These are phyloP conservation scores for Bipolaris zeicola DNA, from an alignment of 2,329 filamentous ascomycete species.

Conservation along the genomic window DNA sequence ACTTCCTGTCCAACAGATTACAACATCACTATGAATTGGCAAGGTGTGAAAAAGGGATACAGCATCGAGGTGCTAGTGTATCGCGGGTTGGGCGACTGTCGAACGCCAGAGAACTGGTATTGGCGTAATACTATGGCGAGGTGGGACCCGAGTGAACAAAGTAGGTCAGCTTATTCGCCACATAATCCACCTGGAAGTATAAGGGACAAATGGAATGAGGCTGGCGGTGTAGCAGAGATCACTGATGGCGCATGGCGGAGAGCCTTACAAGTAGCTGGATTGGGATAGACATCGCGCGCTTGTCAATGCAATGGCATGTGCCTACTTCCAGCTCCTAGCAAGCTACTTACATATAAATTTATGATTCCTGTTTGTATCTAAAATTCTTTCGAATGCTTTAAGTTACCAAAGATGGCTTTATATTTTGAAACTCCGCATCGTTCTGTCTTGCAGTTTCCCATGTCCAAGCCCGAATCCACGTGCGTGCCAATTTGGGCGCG, in stretches of 20 bases:
- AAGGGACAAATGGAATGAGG: constrained; percentile 26
- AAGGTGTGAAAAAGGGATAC: constrained; percentile 19
- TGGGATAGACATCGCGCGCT: not conserved
- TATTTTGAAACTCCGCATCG: too few species aligned
- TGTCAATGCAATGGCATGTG: not conserved
- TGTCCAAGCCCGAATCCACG: too few species aligned
- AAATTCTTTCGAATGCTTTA: too few species aligned
- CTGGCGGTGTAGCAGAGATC: constrained; percentile 9
- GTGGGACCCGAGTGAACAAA: not conserved
- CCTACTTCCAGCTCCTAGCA: not conserved
- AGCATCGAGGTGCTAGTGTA: constrained; percentile 16
- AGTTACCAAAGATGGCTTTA: too few species aligned
- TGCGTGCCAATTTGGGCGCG: too few species aligned
- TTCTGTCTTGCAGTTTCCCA: too few species aligned
- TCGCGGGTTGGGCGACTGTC: constrained; percentile 24
- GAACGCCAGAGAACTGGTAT: constrained; percentile 23
- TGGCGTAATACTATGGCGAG: constrained; percentile 16
- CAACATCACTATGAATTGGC: constrained; percentile 21
- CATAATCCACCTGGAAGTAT: constrained; percentile 19
- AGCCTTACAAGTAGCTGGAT: not conserved
- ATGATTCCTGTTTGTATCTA: too few species aligned
- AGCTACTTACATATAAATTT: too few species aligned
- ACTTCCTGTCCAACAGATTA: constrained; percentile 26
- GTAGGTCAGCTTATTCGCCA: constrained; percentile 8
- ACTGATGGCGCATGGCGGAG: constrained; percentile 6